Percentiles rank a stretch among this genome's conserved stretches.
phyloP scores from a whole-genome alignment of 805 yeast species.

The Candida endomychidarum region DNA sequence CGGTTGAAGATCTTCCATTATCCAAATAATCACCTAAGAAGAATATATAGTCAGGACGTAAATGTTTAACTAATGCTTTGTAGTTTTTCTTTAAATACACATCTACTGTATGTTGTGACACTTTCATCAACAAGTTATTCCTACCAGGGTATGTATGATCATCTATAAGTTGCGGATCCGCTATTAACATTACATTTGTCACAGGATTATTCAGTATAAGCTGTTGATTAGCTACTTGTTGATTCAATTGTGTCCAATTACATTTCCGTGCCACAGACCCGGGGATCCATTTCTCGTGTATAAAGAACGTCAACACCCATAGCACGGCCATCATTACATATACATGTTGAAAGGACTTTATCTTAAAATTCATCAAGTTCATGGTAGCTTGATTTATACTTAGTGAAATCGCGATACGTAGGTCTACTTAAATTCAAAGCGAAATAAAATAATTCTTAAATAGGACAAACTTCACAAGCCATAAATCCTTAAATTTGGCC shows the following conservation, averaged over 20 bases:
- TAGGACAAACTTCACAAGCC: too few relatives aligned
- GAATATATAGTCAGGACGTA: constrained; percentile 37
- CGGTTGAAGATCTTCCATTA: constrained; percentile 37
- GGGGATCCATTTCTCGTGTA: constrained; percentile 36
- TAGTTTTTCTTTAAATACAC: constrained; percentile 38
- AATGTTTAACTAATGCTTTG: constrained; percentile 27
- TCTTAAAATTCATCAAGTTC: not conserved
- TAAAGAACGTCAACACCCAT: constrained; percentile 32
- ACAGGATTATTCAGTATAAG: not conserved
- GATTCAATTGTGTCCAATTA: constrained; percentile 24
- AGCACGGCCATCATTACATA: constrained; percentile 11
- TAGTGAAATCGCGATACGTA: too few relatives aligned
- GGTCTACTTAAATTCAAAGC: too few relatives aligned
- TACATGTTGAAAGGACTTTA: constrained; percentile 19
- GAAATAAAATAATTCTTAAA: too few relatives aligned
- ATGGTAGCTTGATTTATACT: too few relatives aligned
- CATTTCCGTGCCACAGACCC: constrained; percentile 26
- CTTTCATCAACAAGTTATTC: constrained; percentile 25
- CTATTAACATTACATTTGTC: constrained; percentile 36
- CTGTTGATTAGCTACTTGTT: constrained; percentile 1
- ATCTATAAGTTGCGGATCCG: constrained; percentile 47
- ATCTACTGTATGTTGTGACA: constrained; percentile 44
- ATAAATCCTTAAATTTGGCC: too few relatives aligned
- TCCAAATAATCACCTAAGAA: constrained; percentile 46
- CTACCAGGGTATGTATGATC: constrained; percentile 46